phyloP scores from a whole-genome alignment of 2,329 filamentous ascomycete species.

The Phaeosphaeria sp. region DNA sequence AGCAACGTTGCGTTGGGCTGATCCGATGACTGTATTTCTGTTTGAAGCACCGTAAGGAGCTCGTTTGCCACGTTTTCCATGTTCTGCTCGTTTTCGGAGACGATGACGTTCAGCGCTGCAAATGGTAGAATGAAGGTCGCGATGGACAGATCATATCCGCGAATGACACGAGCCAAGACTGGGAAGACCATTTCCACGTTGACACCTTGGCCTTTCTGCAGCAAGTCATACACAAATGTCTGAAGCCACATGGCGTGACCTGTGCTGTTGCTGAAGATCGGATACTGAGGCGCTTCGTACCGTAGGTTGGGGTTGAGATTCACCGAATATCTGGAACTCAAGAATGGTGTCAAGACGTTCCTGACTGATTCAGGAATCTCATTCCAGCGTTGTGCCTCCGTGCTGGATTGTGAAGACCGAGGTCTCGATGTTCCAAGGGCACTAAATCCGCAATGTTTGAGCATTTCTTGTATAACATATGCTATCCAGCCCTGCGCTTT shows the following conservation, averaged over 20 bases:
- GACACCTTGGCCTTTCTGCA: constrained; percentile 76
- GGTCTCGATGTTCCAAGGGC: constrained; percentile 60
- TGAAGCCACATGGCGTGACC: constrained; percentile 84
- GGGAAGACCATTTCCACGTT: constrained; percentile 81
- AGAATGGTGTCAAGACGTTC: constrained; percentile 85
- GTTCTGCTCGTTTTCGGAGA: constrained; percentile 72
- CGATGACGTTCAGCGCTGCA: constrained; percentile 79
- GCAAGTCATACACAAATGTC: constrained; percentile 78
- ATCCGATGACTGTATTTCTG: constrained; percentile 60
- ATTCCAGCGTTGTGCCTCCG: constrained; percentile 76
- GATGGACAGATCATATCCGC: constrained; percentile 83
- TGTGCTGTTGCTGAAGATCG: constrained; percentile 73
- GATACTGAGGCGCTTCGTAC: constrained; percentile 62
- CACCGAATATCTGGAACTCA: constrained; percentile 82
- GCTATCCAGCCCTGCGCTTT: constrained; percentile 89
- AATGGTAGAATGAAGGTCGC: constrained; percentile 90
- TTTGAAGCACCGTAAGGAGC: constrained; percentile 74
- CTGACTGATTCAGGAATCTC: constrained; percentile 77
- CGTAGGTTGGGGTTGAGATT: constrained; percentile 46
- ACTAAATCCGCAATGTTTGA: constrained; percentile 77
- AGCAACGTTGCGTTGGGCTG: constrained; percentile 74
- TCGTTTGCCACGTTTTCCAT: constrained; percentile 73
- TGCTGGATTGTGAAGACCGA: constrained; percentile 60
- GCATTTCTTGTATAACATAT: constrained; percentile 90
- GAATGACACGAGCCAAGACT: constrained; percentile 80